A percentile compares a stretch with the other conserved stretches of the same genome.
Evolutionary conservation across 805 yeast species (phyloP).

Genomic region (Starmerella bacillaris): DNA sequence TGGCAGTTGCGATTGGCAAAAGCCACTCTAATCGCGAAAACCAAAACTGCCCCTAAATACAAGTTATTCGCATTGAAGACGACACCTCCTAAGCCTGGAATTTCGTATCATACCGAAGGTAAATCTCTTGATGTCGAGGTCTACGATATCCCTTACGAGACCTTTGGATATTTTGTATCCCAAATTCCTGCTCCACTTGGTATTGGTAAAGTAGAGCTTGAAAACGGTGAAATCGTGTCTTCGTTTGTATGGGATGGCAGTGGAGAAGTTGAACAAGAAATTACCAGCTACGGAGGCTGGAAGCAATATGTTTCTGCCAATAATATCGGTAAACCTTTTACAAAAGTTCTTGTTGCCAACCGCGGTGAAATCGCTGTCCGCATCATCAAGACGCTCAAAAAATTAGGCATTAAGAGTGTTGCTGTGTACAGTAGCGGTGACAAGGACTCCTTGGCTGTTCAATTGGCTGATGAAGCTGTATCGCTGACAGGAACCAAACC

Average conservation of each 20-base stretch:
- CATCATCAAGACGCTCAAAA: constrained; percentile 72
- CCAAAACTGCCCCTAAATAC: constrained; percentile 56
- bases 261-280: constrained; percentile 49
- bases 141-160: constrained; percentile 61
- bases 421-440: constrained; percentile 88
- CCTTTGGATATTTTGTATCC: constrained; percentile 64
- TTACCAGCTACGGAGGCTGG: constrained; percentile 85
- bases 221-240: constrained; percentile 66
- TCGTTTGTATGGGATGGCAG: constrained; percentile 86
- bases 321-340: constrained; percentile 41
- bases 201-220: constrained; percentile 78
- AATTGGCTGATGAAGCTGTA: constrained; percentile 63
- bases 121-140: constrained; percentile 49
- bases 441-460: constrained; percentile 71
- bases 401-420: constrained; percentile 56
- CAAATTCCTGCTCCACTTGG: constrained; percentile 93
- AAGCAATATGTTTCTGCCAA: constrained; percentile 33
- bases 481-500: constrained; percentile 69
- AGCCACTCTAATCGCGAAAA: constrained; percentile 48
- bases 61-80: constrained; percentile 56
- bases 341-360: constrained; percentile 81
- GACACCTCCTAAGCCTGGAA: constrained; percentile 81
- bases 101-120: constrained; percentile 52
- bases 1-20: constrained; percentile 82
- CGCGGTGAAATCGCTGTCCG: constrained; percentile 97